Evolutionary conservation across 768 basidiomycete genomes (phyloP), one percentile per base, ranked within the genome.

Genomic region (Mrakia frigida): DNA sequence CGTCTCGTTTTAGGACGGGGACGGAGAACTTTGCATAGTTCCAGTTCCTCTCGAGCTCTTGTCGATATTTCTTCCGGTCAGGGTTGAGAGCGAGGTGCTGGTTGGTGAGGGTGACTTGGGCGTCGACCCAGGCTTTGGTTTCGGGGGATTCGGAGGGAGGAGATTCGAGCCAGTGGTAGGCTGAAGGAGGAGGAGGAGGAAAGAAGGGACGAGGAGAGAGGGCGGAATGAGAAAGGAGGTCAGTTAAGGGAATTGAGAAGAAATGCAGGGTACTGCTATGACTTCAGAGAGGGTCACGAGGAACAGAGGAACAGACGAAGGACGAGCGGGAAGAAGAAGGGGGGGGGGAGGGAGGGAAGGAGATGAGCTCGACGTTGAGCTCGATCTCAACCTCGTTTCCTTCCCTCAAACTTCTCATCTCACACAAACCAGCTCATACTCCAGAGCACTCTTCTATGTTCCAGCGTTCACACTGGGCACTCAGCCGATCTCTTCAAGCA

Each of bases 111-210:
- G 76, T 68, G 16, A 78, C 80, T 73, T 81, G 80, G 33, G 67
- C 71, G 23, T 81, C 52, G 39, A 84, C 81, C 78, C 82, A 85
- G 53, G 84, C 81, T 69, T 89, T 86, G 0, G 89, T 90, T 82
- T 92, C 90, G 25, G 87, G 83, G 37, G 86, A 85, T 79, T 89
- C 82, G 11, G 68, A 60, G 23, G 80, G 79, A 6, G 81, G 81
- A 39, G 87, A 84, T 77, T 92, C 90, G 31, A 93, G 85, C 91
- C 91, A 92, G 61, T 87, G 84, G 76, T 80, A 80, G 14, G 63
- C 63, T 70, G 59, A 3, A 23, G n/a, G 25, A 25, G 25, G 33
- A 31, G 18, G 84, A 91, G 92, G 9, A 14, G 18, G 18, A 50
- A 18, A 21, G 46, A 21, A 50, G 46, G 46, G 46, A 43, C 16